Evolutionary conservation across 352 stramenopile species (phyloP), one percentile per base, ranked within the genome.

Genomic region (Globisporangium paddicum): DNA sequence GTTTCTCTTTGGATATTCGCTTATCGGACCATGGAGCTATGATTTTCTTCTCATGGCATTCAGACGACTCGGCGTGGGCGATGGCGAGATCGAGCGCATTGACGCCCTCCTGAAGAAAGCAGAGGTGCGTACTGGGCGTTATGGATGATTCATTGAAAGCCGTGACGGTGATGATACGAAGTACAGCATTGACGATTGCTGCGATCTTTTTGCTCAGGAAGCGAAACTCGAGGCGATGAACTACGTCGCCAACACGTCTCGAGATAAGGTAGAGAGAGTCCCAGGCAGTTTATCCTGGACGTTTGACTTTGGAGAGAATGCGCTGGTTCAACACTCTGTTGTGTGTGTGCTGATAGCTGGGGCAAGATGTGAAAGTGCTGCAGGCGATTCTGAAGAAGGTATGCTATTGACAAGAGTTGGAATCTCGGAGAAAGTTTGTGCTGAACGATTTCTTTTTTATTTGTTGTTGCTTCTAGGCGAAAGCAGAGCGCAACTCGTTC

Each of bases 301-400:
- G n/a, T n/a, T n/a, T n/a, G n/a, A n/a, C n/a, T n/a, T n/a, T n/a
- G n/a, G n/a, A n/a, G n/a, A n/a, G n/a, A n/a, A n/a, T n/a, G n/a
- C n/a, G n/a, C n/a, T n/a, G n/a, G n/a, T n/a, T n/a, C n/a, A n/a
- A n/a, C n/a, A n/a, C n/a, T n/a, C n/a, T n/a, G n/a, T n/a, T n/a
- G n/a, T n/a, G n/a, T n/a, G n/a, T n/a, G n/a, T n/a, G n/a, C n/a
- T n/a, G n/a, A n/a, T 45, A 93, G 84, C 73, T 93, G 19, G 73
- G 77, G 0, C 77, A 90, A 50, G 84, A 93, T 35, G 80, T 93
- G 23, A 77, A 81, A 37, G 64, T 87, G 34, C 60, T 93, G 2
- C 74, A 91, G 54, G 60, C 79, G 10, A 93, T 93, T 59, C 53
- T 93, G 48, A 83, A 89, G 38, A 91, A 90, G 66, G 77, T 86